A percentile compares a stretch with the other conserved stretches of the same genome.
Evolutionary conservation across 441 rosid species (phyloP).

Genomic region (Pelargonium cotyledonis): DNA sequence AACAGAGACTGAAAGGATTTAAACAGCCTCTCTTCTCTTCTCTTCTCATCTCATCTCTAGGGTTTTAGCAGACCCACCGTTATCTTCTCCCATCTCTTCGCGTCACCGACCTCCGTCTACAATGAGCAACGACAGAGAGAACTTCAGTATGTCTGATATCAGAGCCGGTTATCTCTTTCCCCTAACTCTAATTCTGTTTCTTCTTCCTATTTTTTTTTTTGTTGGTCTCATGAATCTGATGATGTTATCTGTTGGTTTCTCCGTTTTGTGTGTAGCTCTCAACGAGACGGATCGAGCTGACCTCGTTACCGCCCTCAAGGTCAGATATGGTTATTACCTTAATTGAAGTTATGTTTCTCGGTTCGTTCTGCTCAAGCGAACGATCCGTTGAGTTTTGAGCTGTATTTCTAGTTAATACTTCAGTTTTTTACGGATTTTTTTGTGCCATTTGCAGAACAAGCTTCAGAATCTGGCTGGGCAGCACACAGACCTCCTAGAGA

Average conservation of each 20-base stretch:
- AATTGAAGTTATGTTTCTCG: not conserved
- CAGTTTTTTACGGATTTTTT: not conserved
- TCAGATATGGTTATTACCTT: conserved; percentile 14
- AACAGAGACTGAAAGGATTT: too few species aligned
- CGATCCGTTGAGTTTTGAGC: not conserved
- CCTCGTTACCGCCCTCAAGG: conserved; percentile 63
- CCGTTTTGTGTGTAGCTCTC: conserved; percentile 36
- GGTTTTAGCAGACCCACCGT: not conserved
- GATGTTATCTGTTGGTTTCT: conserved; percentile 4
- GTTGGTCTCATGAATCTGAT: not conserved
- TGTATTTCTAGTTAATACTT: not conserved
- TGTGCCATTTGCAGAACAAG: conserved; percentile 52
- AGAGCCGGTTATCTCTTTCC: not conserved
- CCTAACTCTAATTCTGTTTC: not conserved
- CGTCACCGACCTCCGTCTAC: not conserved
- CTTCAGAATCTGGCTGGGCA: conserved; percentile 73
- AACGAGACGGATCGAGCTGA: conserved; percentile 62
- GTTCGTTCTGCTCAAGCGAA: not conserved
- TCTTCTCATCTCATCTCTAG: not conserved
- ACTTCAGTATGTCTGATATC: not conserved
- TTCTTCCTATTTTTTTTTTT: not conserved
- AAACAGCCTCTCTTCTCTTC: not conserved
- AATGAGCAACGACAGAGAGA: not conserved
- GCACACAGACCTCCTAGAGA: conserved; percentile 60
- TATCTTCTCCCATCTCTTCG: not conserved